These are phyloP conservation scores for Elsinoe fawcettii DNA, from an alignment of 2,329 filamentous ascomycete species.

Conservation along the genomic window DNA sequence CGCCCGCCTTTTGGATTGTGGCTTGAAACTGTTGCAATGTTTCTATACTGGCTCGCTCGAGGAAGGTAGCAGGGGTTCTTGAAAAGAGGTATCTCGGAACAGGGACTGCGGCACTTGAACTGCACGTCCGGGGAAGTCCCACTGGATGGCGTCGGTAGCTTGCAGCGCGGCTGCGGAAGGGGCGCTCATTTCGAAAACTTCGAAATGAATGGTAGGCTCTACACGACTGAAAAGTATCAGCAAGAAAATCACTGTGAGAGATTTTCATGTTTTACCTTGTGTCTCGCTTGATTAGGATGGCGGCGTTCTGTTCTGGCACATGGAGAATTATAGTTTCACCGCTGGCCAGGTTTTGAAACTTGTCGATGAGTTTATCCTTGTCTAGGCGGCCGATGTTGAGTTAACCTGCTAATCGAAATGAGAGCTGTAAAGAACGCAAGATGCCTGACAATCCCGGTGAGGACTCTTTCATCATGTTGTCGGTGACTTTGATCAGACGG, in stretches of 20 bases:
- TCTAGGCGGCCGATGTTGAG: not conserved
- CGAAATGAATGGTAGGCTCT: conserved; percentile 39
- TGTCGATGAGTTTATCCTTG: not conserved
- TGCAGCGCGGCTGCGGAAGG: conserved; percentile 46
- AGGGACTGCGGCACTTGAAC: conserved; percentile 24
- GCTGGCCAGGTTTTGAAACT: not conserved
- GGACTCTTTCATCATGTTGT: not conserved
- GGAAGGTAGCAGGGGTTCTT: conserved; percentile 43
- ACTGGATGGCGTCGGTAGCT: conserved; percentile 45
- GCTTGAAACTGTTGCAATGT: conserved; percentile 32
- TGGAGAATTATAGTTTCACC: conserved; percentile 1
- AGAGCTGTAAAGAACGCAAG: not conserved
- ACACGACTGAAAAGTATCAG: conserved; percentile 16
- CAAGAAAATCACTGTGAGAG: not conserved
- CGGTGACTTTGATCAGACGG: not conserved
- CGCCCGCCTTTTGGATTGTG: conserved; percentile 42
- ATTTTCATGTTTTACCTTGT: not conserved
- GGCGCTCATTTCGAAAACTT: conserved; percentile 55
- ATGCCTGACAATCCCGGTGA: not conserved
- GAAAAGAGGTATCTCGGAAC: conserved; percentile 33
- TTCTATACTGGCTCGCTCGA: conserved; percentile 51
- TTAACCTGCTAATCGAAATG: not conserved
- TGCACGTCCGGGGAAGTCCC: conserved; percentile 53
- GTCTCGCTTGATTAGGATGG: not conserved
- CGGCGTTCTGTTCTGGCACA: conserved; percentile 12